A percentile compares a stretch with the other conserved stretches of the same genome.
Evolutionary conservation across 23 red algal species (phyloP).

Genomic region (Cyanidiococcus yangmingshanensis): DNA sequence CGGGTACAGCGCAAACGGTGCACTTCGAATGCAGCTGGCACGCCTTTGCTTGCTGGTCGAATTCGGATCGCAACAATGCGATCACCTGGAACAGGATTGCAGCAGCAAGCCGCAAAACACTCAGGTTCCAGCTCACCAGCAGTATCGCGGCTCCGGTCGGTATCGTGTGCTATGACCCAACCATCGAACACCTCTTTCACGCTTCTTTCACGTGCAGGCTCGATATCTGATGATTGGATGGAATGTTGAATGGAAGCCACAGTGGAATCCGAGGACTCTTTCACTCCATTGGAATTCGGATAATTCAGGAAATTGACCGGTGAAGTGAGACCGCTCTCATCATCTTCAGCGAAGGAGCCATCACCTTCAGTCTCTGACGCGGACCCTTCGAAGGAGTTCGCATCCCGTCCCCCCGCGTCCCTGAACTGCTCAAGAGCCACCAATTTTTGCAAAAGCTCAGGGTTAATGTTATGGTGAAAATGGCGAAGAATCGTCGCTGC

Average conservation of each 20-base stretch:
- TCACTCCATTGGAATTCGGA: neutral
- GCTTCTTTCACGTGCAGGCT: neutral
- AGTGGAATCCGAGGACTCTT: neutral
- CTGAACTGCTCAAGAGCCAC: neutral
- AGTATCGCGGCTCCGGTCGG: neutral
- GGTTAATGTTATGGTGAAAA: neutral
- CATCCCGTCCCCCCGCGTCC: neutral
- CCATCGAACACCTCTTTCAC: too few relatives aligned
- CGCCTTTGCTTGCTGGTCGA: neutral
- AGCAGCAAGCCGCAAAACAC: constrained; percentile 6
- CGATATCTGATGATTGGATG: neutral
- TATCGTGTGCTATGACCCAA: neutral
- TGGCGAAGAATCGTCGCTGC: neutral
- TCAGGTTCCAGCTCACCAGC: neutral
- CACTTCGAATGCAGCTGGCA: neutral
- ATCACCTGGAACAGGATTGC: constrained; percentile 15
- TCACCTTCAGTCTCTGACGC: neutral
- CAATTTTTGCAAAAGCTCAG: neutral
- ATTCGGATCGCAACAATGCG: neutral
- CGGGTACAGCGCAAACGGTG: neutral
- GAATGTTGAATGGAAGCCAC: neutral
- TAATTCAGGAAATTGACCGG: neutral
- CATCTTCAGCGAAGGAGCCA: neutral
- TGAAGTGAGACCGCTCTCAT: neutral
- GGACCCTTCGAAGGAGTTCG: neutral